phyloP scores from a whole-genome alignment of 2,329 filamentous ascomycete genomes.

The Calonectria henricotiae region DNA sequence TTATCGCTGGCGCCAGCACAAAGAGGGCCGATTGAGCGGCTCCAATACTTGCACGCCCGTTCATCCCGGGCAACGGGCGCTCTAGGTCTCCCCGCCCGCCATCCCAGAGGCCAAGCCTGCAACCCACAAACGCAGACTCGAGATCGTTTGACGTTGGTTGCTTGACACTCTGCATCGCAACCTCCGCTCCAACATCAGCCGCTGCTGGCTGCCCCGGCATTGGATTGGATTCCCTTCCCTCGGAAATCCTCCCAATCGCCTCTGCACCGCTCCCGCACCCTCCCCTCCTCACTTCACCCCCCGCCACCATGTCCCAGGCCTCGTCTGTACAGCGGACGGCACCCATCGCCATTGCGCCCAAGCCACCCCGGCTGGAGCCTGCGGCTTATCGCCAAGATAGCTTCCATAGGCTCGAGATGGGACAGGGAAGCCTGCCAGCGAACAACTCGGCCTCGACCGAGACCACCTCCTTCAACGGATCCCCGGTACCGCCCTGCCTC shows the following conservation, averaged over 20 bases:
- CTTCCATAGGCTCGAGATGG: constrained; percentile 66
- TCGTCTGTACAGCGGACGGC: constrained; percentile 72
- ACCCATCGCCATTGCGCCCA: constrained; percentile 78
- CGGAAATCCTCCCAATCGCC: constrained; percentile 37
- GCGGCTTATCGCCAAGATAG: constrained; percentile 66
- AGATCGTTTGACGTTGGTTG: constrained; percentile 8
- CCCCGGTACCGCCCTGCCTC: constrained; percentile 75
- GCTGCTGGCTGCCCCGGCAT: constrained; percentile 34
- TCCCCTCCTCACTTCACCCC: constrained; percentile 34
- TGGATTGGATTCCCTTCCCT: constrained; percentile 41
- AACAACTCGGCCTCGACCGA: constrained; percentile 67
- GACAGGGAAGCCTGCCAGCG: constrained; percentile 68
- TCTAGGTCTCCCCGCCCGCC: constrained; percentile 42
- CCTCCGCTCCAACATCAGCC: constrained; percentile 37
- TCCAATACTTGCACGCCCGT: constrained; percentile 50
- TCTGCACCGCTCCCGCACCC: constrained; percentile 40
- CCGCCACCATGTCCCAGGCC: constrained; percentile 69
- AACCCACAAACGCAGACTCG: constrained; percentile 25
- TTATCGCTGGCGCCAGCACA: constrained; percentile 27
- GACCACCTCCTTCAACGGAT: constrained; percentile 61
- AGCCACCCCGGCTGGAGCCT: constrained; percentile 66
- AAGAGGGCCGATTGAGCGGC: constrained; percentile 48
- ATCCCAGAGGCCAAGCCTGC: constrained; percentile 26
- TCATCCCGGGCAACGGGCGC: constrained; percentile 51
- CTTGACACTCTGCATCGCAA: constrained; percentile 30